Base-by-base conservation (phyloP, 106 monocot species). In the Alisma plantagoaquatica region DNA sequence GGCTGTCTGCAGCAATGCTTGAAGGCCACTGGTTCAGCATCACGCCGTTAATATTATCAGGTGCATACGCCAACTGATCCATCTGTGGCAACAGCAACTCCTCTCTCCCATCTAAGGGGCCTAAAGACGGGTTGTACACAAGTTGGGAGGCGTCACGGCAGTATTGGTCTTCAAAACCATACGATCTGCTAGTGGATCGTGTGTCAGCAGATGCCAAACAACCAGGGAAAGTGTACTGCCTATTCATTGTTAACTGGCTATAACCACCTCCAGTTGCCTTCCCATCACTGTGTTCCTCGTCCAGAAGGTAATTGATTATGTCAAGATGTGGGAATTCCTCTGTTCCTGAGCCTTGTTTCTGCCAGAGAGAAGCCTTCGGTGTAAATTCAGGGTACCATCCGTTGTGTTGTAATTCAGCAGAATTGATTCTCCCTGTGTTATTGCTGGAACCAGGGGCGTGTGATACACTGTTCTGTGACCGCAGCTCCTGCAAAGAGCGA, bases 301-400 rank as follows among this genome's bases (percentile, higher is more conserved):
- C 71, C 38, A 96, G 75, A 72, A 96, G 66, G 41, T 81, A 80
- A 57, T 96, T 89, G 48, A 96, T 96, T 33, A 96, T 84, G 59
- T 88, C 94, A 51, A 96, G 66, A 46, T 96, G 94, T 2, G 94
- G 94, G 35, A 96, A 96, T 30, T 96, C 94, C 2, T 96, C 84
- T 2, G 42, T 57, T 24, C 64, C 57, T 7, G 28, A 3, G 16
- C 65, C 86, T 27, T 60, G 56, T 27, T 56, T 41, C 16, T 56
- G 73, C 41, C 53, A 41, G 16, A 51, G 18, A 2, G 50, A 32
- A 31, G 28, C 9, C 43, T 33, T 20, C 21, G 66, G 48, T 27
- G 57, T 38, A 32, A 30, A 52, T 62, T 70, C 64, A 21, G 57
- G 27, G 20, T 30, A 46, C 60, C 2, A 18, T 19, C 21, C 32